Evolutionary conservation across 2,329 filamentous ascomycete genomes (phyloP), one percentile per base, ranked within the genome.

Genomic region (Penicillium digitatum): DNA sequence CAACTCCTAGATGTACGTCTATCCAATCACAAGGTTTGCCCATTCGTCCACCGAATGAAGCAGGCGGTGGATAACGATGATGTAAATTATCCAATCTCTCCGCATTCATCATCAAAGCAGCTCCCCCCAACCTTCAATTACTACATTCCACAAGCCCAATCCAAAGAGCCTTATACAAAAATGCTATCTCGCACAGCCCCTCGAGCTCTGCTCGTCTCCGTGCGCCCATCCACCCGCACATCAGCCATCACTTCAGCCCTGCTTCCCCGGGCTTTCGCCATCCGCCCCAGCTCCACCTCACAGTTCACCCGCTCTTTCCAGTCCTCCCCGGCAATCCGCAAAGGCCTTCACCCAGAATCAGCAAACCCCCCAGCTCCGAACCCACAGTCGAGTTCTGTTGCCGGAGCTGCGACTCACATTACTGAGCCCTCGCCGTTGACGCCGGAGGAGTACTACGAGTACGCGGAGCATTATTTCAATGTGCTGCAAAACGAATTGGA

Each of bases 391-490:
- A 51, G 61, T 27, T 77, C 79, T 60, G 64, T 79, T 57, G 69
- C 74, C 45, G 69, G 77, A 53, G 64, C 67, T 55, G 61, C 72
- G 60, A 48, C 71, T 60, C 70, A 78, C 64, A 70, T 79, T 48
- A 75, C 72, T 22, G 78, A 81, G 56, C 79, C 88, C 0, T 84
- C 86, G 2, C 80, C 88, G 46, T 78, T 96, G 58, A 82, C 83
- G 2, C 83, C 87, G 3, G 77, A 80, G 26, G 78, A 90, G 67
- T 97, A 95, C 72, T 87, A 95, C 69, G 81, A 88, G 54, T 78
- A 89, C 29, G 84, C 91, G 27, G 89, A 96, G 68, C 73, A 80
- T 47, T 95, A 89, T 72, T 80, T 97, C 65, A 80, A 87, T 52
- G 72, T 76, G 27, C 72, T 88, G 32, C 70, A 83, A 39, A 70